A percentile compares a stretch with the other conserved stretches of the same genome.
Conservation (phyloP, 306 rosid genomes). For the Quercus cerris region DNA sequence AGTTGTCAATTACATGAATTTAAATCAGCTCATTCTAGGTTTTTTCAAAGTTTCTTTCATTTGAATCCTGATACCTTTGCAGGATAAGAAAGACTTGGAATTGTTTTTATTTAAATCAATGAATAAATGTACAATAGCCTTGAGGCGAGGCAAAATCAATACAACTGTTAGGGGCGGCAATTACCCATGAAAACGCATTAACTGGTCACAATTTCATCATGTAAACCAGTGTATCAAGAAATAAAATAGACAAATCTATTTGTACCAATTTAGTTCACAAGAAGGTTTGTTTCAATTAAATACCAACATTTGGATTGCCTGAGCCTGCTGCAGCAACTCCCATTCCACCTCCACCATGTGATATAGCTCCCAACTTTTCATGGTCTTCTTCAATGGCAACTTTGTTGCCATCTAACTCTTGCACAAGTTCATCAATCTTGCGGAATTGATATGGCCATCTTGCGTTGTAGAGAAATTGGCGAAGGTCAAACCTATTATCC, state of each 20-base stretch:
- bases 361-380: conserved; percentile 33
- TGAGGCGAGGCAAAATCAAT: background rate
- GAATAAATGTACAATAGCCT: background rate
- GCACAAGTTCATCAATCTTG: conserved; percentile 79
- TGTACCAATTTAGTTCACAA: background rate
- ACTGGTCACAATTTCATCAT: background rate
- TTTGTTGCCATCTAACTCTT: conserved; percentile 49
- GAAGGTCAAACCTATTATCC: conserved; percentile 87
- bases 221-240: background rate
- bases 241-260: background rate
- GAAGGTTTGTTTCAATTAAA: conserved; percentile 15
- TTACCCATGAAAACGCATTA: background rate
- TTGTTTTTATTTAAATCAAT: background rate
- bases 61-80: too few species aligned
- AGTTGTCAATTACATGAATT: background rate
- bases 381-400: conserved; percentile 39
- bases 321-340: conserved; percentile 95
- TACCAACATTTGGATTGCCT: conserved; percentile 86
- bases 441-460: conserved; percentile 93
- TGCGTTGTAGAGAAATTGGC: conserved; percentile 81
- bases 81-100: background rate
- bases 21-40: background rate
- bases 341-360: conserved; percentile 66
- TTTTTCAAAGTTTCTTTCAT: too few species aligned
- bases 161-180: background rate